Base-by-base conservation (phyloP, 1,284 basidiomycete genomes). In the Microbotryomycetes sp. region DNA sequence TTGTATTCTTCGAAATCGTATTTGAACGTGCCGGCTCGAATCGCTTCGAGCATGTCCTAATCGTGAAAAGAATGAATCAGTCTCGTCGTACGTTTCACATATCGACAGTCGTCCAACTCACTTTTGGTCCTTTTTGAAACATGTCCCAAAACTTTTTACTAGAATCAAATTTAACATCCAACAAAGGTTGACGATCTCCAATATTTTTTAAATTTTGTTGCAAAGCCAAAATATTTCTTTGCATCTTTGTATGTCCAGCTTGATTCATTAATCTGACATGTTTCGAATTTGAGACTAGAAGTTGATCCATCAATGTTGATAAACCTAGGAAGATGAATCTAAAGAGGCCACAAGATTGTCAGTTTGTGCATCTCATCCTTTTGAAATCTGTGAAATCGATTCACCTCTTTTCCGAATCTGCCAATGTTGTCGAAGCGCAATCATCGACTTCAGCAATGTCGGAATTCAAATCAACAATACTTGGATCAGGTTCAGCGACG, bases 1-100 rank as follows among this genome's bases (percentile, higher is more conserved):
- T 91, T 88, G 76, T 93, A 94, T 72, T 94, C 89, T 67, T 93
- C 90, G 70, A 94, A 92, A 2, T 80, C 83, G 77, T 89, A 94
- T 36, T 82, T 80, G 15, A 64, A 68, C 6, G 56, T 25, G 57
- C 63, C 60, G 6, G 79, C 70, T 26, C 84, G 83, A 52, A 90
- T 83, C 25, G 79, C 76, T 29, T 87, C 84, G 58, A 94, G 78
- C 81, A 93, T 85, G 54, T 82, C 82, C 88, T 92, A 63, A n/a
- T n/a, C n/a, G n/a, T n/a, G n/a, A n/a, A n/a, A n/a, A n/a, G n/a
- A n/a, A n/a, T 32, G 56, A 15, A 58, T 50, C 26, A 53, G n/a
- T 22, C 6, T n/a, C n/a, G n/a, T n/a, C n/a, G n/a, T n/a, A n/a
- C 36, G 36, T 42, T 42, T 9, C 9, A 19, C 36, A 42, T 42